Conservation (phyloP, 2,329 filamentous ascomycete species). For the Verticillium longisporum region DNA sequence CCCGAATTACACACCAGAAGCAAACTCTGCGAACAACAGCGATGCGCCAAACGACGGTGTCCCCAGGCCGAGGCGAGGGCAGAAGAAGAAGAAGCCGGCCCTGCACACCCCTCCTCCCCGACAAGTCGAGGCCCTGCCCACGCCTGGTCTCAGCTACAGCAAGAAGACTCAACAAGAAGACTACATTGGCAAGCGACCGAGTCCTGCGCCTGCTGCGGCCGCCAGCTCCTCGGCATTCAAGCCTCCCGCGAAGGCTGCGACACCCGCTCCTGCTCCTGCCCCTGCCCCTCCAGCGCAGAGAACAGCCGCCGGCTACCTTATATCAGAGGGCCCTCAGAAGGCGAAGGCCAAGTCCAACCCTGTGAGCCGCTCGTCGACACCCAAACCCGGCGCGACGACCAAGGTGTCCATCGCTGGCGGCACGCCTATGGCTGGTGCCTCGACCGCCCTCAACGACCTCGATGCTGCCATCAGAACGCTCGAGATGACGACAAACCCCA, state of each 20-base stretch:
- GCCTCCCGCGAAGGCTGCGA: conserved; percentile 13
- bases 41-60: conserved; percentile 28
- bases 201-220: conserved; percentile 29
- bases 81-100: conserved; percentile 51
- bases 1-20: neutral
- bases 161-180: conserved; percentile 67
- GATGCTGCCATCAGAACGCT: conserved; percentile 81
- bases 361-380: conserved; percentile 43
- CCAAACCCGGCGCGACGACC: conserved; percentile 44
- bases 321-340: conserved; percentile 64
- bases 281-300: conserved; percentile 35
- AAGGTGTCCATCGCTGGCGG: conserved; percentile 72
- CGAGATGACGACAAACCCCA: conserved; percentile 87
- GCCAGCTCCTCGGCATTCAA: conserved; percentile 16
- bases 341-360: conserved; percentile 50
- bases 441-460: conserved; percentile 62
- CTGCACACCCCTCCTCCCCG: conserved; percentile 60
- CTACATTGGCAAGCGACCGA: conserved; percentile 55
- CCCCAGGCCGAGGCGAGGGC: conserved; percentile 40
- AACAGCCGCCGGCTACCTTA: conserved; percentile 69
- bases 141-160: conserved; percentile 61
- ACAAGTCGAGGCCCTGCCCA: conserved; percentile 56
- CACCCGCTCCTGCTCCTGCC: conserved; percentile 11
- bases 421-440: conserved; percentile 74
- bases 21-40: neutral